Evolutionary conservation across 2,329 filamentous ascomycete species (phyloP).

Genomic region (Alternaria sp.): DNA sequence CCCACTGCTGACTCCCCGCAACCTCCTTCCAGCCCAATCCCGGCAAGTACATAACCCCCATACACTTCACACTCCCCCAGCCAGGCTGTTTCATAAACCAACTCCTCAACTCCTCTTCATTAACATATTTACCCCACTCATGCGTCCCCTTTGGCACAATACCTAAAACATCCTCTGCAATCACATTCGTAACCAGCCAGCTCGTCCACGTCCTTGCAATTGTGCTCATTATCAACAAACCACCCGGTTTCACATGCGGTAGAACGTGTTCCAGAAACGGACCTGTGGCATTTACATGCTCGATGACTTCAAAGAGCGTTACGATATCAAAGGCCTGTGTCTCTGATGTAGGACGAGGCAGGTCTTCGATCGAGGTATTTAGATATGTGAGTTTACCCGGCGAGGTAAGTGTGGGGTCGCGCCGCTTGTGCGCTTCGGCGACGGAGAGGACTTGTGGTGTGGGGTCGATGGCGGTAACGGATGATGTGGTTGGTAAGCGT

Average conservation of each 20-base stretch:
- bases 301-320: constrained; percentile 91
- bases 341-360: constrained; percentile 54
- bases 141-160: constrained; percentile 94
- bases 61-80: constrained; percentile 62
- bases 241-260: constrained; percentile 83
- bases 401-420: constrained; percentile 72
- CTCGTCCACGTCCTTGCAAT: constrained; percentile 89
- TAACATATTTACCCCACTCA: constrained; percentile 96
- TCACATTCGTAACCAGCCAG: constrained; percentile 90
- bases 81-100: constrained; percentile 57
- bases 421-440: constrained; percentile 76
- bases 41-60: constrained; percentile 90
- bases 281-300: constrained; percentile 82
- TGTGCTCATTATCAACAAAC: constrained; percentile 91
- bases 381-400: constrained; percentile 70
- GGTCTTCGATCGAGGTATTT: constrained; percentile 78
- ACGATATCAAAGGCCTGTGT: constrained; percentile 75
- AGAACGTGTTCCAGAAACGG: constrained; percentile 76
- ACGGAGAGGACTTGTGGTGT: constrained; percentile 76
- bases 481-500: constrained; percentile 67
- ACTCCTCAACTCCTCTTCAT: constrained; percentile 74
- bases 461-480: constrained; percentile 80
- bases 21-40: constrained; percentile 90
- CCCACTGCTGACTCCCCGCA: constrained; percentile 79
- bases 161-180: constrained; percentile 85